Conservation (phyloP, 352 stramenopile species). For the Blastocystis hominis region DNA sequence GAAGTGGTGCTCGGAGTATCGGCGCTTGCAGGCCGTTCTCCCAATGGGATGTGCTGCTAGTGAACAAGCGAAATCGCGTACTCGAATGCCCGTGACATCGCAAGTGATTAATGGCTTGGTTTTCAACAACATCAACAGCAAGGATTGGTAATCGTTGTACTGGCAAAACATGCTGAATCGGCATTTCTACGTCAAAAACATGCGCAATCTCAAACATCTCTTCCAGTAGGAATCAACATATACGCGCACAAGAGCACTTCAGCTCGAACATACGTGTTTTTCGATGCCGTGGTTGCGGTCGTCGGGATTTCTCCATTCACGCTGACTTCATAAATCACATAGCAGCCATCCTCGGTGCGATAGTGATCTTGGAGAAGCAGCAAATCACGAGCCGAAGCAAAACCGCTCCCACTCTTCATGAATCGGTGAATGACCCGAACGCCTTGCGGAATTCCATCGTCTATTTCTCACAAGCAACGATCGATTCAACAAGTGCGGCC, state of each 20-base stretch:
- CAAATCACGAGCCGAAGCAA: conserved; percentile 17
- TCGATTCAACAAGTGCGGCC: not conserved
- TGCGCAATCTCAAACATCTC: not conserved
- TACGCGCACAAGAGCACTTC: conserved; percentile 27
- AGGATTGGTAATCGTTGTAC: conserved; percentile 52
- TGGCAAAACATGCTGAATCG: conserved; percentile 52
- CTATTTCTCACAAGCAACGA: not conserved
- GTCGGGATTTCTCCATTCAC: conserved; percentile 18
- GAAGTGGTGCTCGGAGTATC: not conserved
- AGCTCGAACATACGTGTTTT: not conserved
- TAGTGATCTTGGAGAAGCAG: conserved; percentile 48
- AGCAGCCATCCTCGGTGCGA: conserved; percentile 28
- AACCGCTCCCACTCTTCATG: conserved; percentile 45
- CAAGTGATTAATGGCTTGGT: conserved; percentile 38
- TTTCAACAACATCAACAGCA: conserved; percentile 45
- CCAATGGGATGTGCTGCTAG: conserved; percentile 22
- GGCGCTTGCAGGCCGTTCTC: not conserved
- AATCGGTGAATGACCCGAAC: not conserved
- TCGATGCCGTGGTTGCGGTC: not conserved
- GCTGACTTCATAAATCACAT: conserved; percentile 56
- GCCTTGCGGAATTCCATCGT: conserved; percentile 28
- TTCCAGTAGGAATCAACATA: conserved; percentile 30
- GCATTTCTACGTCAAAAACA: conserved; percentile 46
- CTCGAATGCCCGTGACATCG: conserved; percentile 38
- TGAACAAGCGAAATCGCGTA: not conserved